phyloP scores from a whole-genome alignment of 129 eudicot species.

The Flaveria ramosissima region DNA sequence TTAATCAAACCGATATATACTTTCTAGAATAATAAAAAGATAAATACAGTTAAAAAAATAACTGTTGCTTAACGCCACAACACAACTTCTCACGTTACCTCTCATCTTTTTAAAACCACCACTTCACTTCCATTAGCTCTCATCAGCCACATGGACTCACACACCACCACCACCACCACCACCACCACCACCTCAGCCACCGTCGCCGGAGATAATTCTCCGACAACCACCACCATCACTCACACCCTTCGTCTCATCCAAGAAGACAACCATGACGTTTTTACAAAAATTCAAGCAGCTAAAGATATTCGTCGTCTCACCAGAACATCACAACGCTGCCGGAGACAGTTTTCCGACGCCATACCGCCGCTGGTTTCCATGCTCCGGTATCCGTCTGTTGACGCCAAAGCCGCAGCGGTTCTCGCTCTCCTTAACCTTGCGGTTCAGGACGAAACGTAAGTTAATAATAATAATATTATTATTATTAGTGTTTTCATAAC shows the following conservation, averaged over 20 bases:
- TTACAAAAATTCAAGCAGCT: constrained; percentile 60
- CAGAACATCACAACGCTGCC: constrained; percentile 76
- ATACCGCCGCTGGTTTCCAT: constrained; percentile 66
- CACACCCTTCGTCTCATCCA: constrained; percentile 54
- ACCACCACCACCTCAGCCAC: constrained; percentile 19
- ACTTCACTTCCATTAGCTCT: neutral
- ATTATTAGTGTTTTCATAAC: neutral
- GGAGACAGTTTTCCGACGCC: constrained; percentile 72
- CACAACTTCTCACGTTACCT: constrained; percentile 37
- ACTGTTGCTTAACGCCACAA: constrained; percentile 77
- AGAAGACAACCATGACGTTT: constrained; percentile 38
- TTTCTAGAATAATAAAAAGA: too few relatives aligned
- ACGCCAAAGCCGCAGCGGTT: constrained; percentile 67
- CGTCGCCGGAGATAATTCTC: constrained; percentile 33
- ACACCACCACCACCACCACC: constrained; percentile 25
- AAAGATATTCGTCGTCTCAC: constrained; percentile 85
- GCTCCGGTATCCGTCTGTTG: constrained; percentile 52
- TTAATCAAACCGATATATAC: neutral
- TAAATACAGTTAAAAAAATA: constrained; percentile 11
- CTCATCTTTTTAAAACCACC: constrained; percentile 11
- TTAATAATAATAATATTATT: neutral
- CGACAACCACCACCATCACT: constrained; percentile 15
- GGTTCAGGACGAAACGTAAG: constrained; percentile 88
- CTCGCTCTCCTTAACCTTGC: constrained; percentile 94
- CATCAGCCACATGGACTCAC: constrained; percentile 28